These are phyloP conservation scores for Starmerella etchellsii DNA, from an alignment of 805 yeast genomes.

Conservation along the genomic window DNA sequence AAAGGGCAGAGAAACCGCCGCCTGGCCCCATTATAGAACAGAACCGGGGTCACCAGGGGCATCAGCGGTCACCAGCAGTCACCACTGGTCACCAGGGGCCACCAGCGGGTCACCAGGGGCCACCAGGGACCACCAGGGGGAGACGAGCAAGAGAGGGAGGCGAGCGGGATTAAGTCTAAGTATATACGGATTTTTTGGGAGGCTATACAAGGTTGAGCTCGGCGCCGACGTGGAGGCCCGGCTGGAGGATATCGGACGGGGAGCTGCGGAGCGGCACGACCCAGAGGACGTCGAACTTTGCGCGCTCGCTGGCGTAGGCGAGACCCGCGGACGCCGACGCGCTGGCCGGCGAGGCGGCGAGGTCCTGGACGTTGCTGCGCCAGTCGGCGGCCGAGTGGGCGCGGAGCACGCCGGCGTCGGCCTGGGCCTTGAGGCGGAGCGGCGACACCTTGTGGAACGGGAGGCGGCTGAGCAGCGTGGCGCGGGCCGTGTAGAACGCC, in stretches of 20 bases:
- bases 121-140: no score
- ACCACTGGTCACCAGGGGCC: no score
- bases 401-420: conserved; percentile 49
- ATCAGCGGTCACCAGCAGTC: no score
- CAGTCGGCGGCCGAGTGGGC: conserved; percentile 5
- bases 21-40: no score
- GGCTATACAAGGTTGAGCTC: conserved; percentile 28
- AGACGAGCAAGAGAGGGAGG: neutral
- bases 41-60: no score
- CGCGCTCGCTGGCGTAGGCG: conserved; percentile 43
- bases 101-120: no score
- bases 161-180: neutral
- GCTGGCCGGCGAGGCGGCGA: conserved; percentile 23
- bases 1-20: neutral
- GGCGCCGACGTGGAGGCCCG: conserved; percentile 50
- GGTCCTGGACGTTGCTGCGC: conserved; percentile 19
- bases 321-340: conserved; percentile 47
- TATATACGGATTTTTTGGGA: neutral
- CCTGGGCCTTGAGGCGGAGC: conserved; percentile 47
- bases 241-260: conserved; percentile 35
- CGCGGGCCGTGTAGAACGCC: conserved; percentile 41
- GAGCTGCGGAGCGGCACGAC: conserved; percentile 43
- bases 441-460: conserved; percentile 40
- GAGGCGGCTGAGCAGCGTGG: conserved; percentile 44
- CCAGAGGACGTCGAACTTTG: conserved; percentile 51